Base-by-base conservation (phyloP, 2,329 filamentous ascomycete genomes). In the Fusarium sublunatum region DNA sequence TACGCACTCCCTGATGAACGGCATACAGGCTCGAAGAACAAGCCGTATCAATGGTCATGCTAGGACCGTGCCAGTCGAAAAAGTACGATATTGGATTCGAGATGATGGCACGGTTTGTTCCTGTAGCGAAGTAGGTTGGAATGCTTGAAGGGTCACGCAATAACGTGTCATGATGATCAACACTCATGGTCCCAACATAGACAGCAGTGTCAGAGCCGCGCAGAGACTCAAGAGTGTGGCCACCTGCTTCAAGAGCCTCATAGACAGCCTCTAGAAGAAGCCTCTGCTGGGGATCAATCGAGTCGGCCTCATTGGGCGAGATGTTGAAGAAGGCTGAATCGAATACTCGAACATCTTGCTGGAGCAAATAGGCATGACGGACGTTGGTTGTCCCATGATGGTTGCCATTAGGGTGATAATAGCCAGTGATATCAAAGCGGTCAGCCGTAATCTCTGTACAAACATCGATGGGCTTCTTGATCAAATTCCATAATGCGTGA, bases 11-110 rank as follows among this genome's bases (percentile, higher is more conserved):
- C 19, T 61, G 39, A 8, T 65, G 62, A 5, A 65, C 44, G 8
- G 61, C 62, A 7, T 53, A 50, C 9, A 65, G 36, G 11, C 48
- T 51, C 7, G 48, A 54, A 6, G n/a, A 60, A 35, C 39, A 46
- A 10, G 55, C 59, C 35, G 59, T 60, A 38, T 60, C 44, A 22
- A 62, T 48, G 7, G 55, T 60, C 50, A 62, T 51, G 6, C 42
- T 51, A 6, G 53, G 57, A 1, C 57, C 57, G 19, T 58, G 46
- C 44, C 53, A 49, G 46, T 57, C 45, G n/a, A 60, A 60, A 31
- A 60, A 57, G 22, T 57, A 60, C 6, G 53, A 57, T 19, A 60
- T 13, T 6, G 53, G 57, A 31, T 58, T 58, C 10, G 57, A 57
- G 22, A 60, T 31, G 13, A 75, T 60, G 31, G 15, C 62, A 8